phyloP scores from a whole-genome alignment of 106 monocot genomes.

The Dendrobium chrysotoxum region DNA sequence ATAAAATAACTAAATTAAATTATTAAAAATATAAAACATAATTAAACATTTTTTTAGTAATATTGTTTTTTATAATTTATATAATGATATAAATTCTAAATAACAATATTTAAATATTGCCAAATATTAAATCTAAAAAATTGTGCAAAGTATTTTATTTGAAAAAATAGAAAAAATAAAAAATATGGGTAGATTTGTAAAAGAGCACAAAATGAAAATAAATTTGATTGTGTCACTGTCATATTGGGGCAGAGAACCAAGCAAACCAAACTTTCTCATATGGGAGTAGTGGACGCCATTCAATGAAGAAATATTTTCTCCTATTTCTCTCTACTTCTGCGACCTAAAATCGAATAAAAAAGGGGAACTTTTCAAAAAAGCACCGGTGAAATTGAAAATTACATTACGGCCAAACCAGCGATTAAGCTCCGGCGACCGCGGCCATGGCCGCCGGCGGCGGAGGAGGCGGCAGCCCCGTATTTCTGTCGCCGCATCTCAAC shows the following conservation, averaged over 20 bases:
- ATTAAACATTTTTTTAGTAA: no score
- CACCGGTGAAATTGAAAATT: background rate
- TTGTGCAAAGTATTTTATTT: background rate
- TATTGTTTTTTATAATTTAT: no score
- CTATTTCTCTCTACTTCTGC: background rate
- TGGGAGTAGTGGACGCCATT: background rate
- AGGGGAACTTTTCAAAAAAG: background rate
- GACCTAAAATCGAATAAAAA: background rate
- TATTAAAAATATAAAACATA: no score
- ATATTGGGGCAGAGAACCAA: no score
- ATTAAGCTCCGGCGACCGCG: background rate
- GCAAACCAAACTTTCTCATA: background rate
- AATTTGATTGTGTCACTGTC: no score
- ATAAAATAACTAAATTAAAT: no score
- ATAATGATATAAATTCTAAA: no score
- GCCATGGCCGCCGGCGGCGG: background rate
- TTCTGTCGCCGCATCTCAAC: constrained; percentile 51
- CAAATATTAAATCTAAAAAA: background rate
- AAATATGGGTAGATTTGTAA: background rate
- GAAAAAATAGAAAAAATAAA: background rate
- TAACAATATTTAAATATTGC: no score
- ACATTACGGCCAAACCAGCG: background rate
- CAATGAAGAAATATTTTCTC: background rate
- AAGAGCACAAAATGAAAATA: no score
- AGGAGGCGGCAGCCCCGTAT: background rate